Evolutionary conservation across 2,329 filamentous ascomycete genomes (phyloP), one percentile per base, ranked within the genome.

Genomic region (Coniella lustricola): DNA sequence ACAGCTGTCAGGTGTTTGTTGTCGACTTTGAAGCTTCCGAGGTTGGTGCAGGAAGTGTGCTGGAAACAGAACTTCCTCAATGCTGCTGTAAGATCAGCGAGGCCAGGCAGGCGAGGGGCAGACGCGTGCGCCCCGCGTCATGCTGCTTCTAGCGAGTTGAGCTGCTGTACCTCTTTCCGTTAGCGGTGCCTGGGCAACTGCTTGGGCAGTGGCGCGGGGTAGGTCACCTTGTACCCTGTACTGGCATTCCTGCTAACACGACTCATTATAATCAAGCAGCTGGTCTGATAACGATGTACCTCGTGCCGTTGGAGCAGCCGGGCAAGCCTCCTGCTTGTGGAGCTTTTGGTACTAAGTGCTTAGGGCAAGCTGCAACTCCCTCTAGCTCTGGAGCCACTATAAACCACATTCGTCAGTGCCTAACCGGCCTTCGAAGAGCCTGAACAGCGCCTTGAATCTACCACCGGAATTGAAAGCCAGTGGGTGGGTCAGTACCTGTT

Each of bases 51-150:
- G 29, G 9, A 9, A 42, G 7, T 3, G 14, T 33, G 40, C 14
- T 13, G 16, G 20, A 45, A 32, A n/a, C 25, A 25, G 10, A 29
- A 29, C 25, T 5, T 5, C 5, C 10, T 29, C 25, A 5, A 29
- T 29, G 25, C 25, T 29, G 10, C 25, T 29, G 25, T 29, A 10
- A 29, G 29, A 29, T 41, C 29, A 33, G 29, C 38, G 12, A 17
- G 32, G 40, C 29, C 17, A 42, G 29, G 29, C 29, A n/a, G 25
- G n/a, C 9, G 40, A 42, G 40, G 40, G 40, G 40, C 40, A 42
- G 29, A 42, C 40, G 40, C 40, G 40, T 32, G 16, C 40, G 20
- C 40, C 40, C 40, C 40, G 40, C 40, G 40, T 33, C 14, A 14
- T 41, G 22, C 36, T 36, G 18, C 36, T 38, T 12, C 17, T 17